These are phyloP conservation scores for Fusarium fracticaudum DNA, from an alignment of 2,329 filamentous ascomycete genomes.

Conservation along the genomic window DNA sequence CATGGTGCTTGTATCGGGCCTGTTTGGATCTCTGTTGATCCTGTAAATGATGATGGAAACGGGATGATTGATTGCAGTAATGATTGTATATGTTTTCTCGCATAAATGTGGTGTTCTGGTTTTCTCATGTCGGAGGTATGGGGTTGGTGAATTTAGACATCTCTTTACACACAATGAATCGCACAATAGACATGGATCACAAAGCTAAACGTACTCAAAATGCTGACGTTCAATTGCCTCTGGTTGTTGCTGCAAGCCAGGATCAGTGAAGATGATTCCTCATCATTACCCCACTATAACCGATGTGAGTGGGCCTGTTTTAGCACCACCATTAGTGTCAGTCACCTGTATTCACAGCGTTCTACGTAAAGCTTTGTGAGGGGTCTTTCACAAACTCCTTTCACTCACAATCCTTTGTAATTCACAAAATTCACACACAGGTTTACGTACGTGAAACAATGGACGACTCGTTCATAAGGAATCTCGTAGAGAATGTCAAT, in stretches of 20 bases:
- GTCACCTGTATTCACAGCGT: neutral
- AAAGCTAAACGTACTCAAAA: too few species aligned
- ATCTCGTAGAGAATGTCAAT: neutral
- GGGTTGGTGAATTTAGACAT: neutral
- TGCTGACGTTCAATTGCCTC: neutral
- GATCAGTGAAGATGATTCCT: neutral
- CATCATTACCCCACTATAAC: neutral
- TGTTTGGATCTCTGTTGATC: constrained; percentile 25
- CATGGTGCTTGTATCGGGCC: constrained; percentile 21
- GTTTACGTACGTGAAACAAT: neutral
- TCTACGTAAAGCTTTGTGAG: neutral
- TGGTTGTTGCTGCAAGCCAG: neutral
- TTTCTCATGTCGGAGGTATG: neutral
- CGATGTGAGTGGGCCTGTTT: neutral
- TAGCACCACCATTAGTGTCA: neutral
- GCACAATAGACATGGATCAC: neutral
- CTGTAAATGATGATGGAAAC: neutral
- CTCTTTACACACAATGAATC: neutral
- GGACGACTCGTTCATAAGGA: neutral
- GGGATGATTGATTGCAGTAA: neutral
- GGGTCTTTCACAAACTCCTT: neutral
- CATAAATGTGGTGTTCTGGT: constrained; percentile 9
- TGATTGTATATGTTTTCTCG: neutral
- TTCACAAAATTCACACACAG: too few species aligned
- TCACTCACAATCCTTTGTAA: neutral